These are phyloP conservation scores for Castanea mollissima DNA, from an alignment of 306 rosid species.

Conservation along the genomic window DNA sequence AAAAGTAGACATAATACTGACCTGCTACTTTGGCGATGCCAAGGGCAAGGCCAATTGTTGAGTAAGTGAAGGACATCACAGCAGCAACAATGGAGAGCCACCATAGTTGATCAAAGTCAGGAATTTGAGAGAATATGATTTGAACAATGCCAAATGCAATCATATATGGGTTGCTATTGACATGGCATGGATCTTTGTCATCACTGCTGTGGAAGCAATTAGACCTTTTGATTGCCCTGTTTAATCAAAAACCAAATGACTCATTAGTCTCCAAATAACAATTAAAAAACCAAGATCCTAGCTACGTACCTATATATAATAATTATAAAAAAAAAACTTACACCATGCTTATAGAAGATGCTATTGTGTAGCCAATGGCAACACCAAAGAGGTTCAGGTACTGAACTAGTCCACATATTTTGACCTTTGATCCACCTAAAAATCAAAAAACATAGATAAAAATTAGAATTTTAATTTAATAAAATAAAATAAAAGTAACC, in stretches of 20 bases:
- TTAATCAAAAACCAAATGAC: slow-evolving; percentile 12
- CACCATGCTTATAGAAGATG: slow-evolving; percentile 80
- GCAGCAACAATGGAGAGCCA: slow-evolving; percentile 90
- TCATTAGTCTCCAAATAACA: slow-evolving; percentile 11
- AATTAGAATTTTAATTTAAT: neutral
- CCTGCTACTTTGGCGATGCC: slow-evolving; percentile 70
- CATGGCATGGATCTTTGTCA: slow-evolving; percentile 58
- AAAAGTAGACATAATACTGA: slow-evolving; percentile 5
- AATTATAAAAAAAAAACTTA: slow-evolving; percentile 28
- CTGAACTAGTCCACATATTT: slow-evolving; percentile 76
- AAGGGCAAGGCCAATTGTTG: slow-evolving; percentile 79
- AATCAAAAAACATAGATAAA: slow-evolving; percentile 6
- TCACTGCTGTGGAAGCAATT: slow-evolving; percentile 65
- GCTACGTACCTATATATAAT: too few species aligned
- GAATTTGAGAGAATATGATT: slow-evolving; percentile 74
- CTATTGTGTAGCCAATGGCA: slow-evolving; percentile 80
- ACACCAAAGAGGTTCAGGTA: slow-evolving; percentile 70
- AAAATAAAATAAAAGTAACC: neutral
- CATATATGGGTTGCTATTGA: slow-evolving; percentile 73
- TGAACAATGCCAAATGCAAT: slow-evolving; percentile 66
- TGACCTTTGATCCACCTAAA: slow-evolving; percentile 60
- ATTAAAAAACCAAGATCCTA: neutral
- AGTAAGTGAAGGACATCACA: slow-evolving; percentile 84
- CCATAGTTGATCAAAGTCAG: slow-evolving; percentile 76
- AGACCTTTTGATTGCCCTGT: slow-evolving; percentile 77